Conservation (phyloP, 2,329 filamentous ascomycete genomes). For the Ophiostoma himal-ulmi region DNA sequence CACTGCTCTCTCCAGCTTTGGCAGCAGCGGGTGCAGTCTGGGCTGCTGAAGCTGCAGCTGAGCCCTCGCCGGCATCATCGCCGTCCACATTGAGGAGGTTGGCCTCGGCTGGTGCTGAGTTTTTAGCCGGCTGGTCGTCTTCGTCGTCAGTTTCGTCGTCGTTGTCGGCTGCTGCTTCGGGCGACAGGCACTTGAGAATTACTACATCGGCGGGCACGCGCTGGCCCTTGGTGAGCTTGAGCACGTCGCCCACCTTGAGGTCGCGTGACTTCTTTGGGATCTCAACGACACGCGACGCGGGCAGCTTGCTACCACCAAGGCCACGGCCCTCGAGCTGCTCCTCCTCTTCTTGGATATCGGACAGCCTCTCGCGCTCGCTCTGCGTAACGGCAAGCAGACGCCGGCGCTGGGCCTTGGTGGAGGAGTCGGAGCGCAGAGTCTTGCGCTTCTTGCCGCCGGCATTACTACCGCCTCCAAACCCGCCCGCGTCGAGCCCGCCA, state of each 20-base stretch:
- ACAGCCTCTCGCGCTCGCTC: slow-evolving; percentile 42
- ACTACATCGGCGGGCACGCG: slow-evolving; percentile 91
- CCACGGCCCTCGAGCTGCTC: slow-evolving; percentile 43
- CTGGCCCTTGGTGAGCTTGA: slow-evolving; percentile 87
- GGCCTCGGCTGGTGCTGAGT: not conserved
- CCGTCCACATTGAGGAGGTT: slow-evolving; percentile 20
- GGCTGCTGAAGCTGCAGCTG: slow-evolving; percentile 24
- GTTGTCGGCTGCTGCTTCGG: slow-evolving; percentile 23
- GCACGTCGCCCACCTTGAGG: slow-evolving; percentile 88
- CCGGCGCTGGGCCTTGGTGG: slow-evolving; percentile 37
- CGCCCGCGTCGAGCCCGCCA: slow-evolving; percentile 25
- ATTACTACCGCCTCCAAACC: not conserved
- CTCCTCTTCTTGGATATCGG: slow-evolving; percentile 66
- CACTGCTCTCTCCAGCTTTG: slow-evolving; percentile 10
- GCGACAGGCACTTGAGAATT: slow-evolving; percentile 66
- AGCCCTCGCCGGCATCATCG: slow-evolving; percentile 18
- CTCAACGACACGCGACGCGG: slow-evolving; percentile 55
- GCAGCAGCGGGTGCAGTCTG: slow-evolving; percentile 17
- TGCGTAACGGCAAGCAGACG: slow-evolving; percentile 26
- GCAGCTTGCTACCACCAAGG: slow-evolving; percentile 27
- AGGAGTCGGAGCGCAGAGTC: slow-evolving; percentile 44
- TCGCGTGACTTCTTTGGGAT: slow-evolving; percentile 76
- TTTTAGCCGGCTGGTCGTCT: not conserved
- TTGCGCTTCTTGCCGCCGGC: slow-evolving; percentile 30
- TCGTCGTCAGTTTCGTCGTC: slow-evolving; percentile 27